Percentiles rank a stretch among this genome's conserved stretches.
Evolutionary conservation across 352 stramenopile species (phyloP).

Genomic region (Elongisporangium anandrum): DNA sequence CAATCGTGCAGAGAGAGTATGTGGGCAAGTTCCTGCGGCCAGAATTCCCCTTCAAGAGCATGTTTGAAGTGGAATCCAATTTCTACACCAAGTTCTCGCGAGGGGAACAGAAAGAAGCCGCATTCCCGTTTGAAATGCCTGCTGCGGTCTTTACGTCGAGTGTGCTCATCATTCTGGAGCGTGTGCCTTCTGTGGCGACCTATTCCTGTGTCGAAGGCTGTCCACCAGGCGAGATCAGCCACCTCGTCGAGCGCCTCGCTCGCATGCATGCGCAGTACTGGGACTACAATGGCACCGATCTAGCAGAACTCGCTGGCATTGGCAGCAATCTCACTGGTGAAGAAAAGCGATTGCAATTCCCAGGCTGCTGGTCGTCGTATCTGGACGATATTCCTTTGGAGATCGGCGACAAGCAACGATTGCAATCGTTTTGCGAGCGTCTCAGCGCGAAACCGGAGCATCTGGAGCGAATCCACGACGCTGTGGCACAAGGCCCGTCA

Average conservation of each 20-base stretch:
- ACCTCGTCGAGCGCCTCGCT: conserved; percentile 46
- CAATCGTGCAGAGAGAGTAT: conserved; percentile 16
- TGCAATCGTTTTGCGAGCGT: conserved; percentile 38
- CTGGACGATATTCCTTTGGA: conserved; percentile 45
- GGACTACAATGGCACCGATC: conserved; percentile 18
- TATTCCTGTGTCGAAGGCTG: conserved; percentile 68
- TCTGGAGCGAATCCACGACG: conserved; percentile 41
- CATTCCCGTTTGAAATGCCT: conserved; percentile 58
- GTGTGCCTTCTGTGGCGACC: conserved; percentile 36
- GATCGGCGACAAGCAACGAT: conserved; percentile 12
- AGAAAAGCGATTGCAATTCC: conserved; percentile 62
- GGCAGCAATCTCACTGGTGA: conserved; percentile 56
- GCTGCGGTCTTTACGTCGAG: conserved; percentile 58
- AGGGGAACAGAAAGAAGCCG: background rate
- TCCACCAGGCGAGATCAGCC: conserved; percentile 33
- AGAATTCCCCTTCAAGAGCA: conserved; percentile 76
- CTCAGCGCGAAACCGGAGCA: conserved; percentile 35
- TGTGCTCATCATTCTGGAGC: conserved; percentile 67
- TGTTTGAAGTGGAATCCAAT: conserved; percentile 75
- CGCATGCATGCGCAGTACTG: conserved; percentile 64
- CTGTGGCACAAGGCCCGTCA: conserved; percentile 41
- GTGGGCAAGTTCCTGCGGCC: conserved; percentile 75
- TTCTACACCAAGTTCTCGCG: conserved; percentile 56
- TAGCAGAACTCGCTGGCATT: conserved; percentile 57
- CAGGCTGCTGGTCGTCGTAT: conserved; percentile 44